Base-by-base conservation (phyloP, 208 protist genomes). In the Wallacemonas collosoma region DNA sequence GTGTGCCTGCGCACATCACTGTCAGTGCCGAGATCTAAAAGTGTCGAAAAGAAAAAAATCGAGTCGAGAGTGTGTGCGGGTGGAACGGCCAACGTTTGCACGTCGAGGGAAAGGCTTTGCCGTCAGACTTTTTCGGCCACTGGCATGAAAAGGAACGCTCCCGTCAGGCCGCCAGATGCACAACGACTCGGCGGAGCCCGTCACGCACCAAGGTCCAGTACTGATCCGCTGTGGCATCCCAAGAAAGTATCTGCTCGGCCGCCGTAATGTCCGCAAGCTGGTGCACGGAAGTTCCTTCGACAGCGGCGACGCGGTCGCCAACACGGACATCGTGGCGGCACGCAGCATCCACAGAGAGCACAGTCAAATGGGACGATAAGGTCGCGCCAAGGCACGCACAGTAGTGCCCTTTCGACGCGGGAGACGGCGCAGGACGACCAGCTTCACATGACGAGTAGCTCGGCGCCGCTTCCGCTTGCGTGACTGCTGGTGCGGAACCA, bases 131-230 rank as follows among this genome's bases (percentile, higher is more conserved):
- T 26, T 26, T 26, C 26, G 26, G 26, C 0, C 26, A 26, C 26
- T 26, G 26, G 26, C 26, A 26, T 26, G 26, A 26, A 26, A 26
- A 26, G 26, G 26, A 26, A 26, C 26, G 26, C 26, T 26, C 26
- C 26, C 0, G 7, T 62, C 35, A 62, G 56, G 56, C 35, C 12
- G 9, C 43, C 36, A 43, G 36, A 43, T 41, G 56, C 17, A 62
- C 17, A 43, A 62, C 60, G 41, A 65, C 40, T 3, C 60, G 60
- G 41, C 43, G 14, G 41, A 36, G 60, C 3, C 40, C 60, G 60
- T 36, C 40, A 1, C 60, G 60, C 40, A 65, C 40, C 7, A 65
- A 35, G 6, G 60, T 65, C 60, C 60, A 65, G 60, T 65, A 65
- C 43, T 65, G 60, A 26, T 65, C 60, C 39, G 15, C 7, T 3